Evolutionary conservation across 345 rosid genomes (phyloP), one percentile per base, ranked within the genome.

Genomic region (Ceriops zippeliana): DNA sequence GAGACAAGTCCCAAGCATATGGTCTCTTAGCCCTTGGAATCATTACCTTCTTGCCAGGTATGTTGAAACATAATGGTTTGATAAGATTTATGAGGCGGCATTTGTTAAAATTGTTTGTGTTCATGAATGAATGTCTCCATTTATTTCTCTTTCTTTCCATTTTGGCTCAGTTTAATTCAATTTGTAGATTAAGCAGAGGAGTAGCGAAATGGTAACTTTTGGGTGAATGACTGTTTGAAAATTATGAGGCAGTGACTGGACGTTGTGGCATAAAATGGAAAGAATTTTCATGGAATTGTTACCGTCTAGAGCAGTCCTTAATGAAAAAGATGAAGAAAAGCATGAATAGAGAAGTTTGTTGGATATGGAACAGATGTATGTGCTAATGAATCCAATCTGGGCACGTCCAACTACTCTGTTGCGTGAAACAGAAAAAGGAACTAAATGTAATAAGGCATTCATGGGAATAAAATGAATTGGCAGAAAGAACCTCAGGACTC

Each of bases 11-110:
- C 7, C 97, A 89, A 75, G 97, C 77, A 15, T 90, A 85, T 66
- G 98, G 96, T 27, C 92, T 90, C 67, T 73, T 90, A 52, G 82
- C 79, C 67, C 96, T 89, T 30, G 97, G 98, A 42, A 51, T 90
- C 71, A 83, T 93, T 68, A 73, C 96, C 58, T 93, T 93, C 82
- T 86, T 90, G 22, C 98, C 97, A 74, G 96, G 97, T 92, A 78
- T 34, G 51, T 59, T 65, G 52, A 53, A 65, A 65, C 35, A 6
- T 35, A 35, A 26, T 5, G n/a, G 30, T 32, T 73, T 32, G 54
- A 27, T 31, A 27, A 20, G 35, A 34, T 15, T 31, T 52, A 24
- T 69, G 57, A 7, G 30, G 49, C 21, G 4, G 8, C 28, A 11
- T 21, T 5, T 1, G 69, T 52, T 0, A 31, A 17, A 54, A 37